These are phyloP conservation scores for Cryoendolithus antarcticus DNA, from an alignment of 2,329 filamentous ascomycete species.

Conservation along the genomic window DNA sequence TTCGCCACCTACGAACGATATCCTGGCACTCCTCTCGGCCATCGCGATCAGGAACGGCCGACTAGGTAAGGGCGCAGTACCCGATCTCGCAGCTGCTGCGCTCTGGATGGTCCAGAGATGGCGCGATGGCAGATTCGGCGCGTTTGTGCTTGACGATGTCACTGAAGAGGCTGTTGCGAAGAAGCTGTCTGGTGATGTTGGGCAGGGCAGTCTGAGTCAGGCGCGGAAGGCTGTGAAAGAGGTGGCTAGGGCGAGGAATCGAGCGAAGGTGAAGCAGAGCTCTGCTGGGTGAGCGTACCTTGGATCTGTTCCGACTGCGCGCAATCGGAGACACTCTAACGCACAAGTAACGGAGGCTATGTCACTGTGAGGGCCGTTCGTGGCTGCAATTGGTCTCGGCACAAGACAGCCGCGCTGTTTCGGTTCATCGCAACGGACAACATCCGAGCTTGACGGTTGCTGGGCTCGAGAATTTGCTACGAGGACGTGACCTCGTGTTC, in stretches of 20 bases:
- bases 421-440: too few relatives aligned
- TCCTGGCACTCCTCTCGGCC: slow-evolving; percentile 56
- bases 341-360: too few relatives aligned
- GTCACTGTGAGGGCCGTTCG: too few relatives aligned
- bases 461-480: too few relatives aligned
- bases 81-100: slow-evolving; percentile 61
- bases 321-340: too few relatives aligned
- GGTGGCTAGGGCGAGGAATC: slow-evolving; percentile 16
- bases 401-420: too few relatives aligned
- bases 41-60: slow-evolving; percentile 66
- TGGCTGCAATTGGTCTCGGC: too few relatives aligned
- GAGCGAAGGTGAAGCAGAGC: slow-evolving; percentile 3
- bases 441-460: too few relatives aligned
- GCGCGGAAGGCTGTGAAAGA: slow-evolving; percentile 56
- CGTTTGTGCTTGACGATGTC: slow-evolving; percentile 69
- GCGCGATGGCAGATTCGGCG: slow-evolving; percentile 63
- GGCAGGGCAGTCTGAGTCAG: slow-evolving; percentile 51
- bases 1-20: slow-evolving; percentile 67
- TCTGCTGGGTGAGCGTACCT: too few relatives aligned
- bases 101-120: slow-evolving; percentile 72
- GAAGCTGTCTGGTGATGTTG: slow-evolving; percentile 33
- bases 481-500: too few relatives aligned
- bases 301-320: too few relatives aligned
- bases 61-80: slow-evolving; percentile 58
- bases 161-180: slow-evolving; percentile 46